Base-by-base conservation (phyloP, 208 protist genomes). In the Trypanosoma congolense region DNA sequence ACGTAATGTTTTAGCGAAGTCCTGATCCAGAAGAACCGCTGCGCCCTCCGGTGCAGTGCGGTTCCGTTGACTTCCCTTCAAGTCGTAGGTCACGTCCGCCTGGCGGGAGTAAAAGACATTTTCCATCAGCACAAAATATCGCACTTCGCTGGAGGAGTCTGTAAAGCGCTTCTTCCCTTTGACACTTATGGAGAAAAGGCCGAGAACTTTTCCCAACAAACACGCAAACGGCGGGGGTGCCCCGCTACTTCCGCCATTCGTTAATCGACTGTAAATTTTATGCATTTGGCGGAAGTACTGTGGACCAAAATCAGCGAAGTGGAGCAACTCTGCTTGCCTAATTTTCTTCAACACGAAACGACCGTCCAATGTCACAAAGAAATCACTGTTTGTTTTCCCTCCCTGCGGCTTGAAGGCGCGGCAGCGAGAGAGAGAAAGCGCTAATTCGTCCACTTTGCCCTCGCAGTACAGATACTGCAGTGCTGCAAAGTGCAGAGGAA, bases 31-130 rank as follows among this genome's bases (percentile, higher is more conserved):
- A 33, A 69, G 68, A 29, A 93, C 86, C 4, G 53, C 46, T 25
- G 78, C 70, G 1, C 70, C 72, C n/a, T 70, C 61, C 25, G 69
- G 61, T 10, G 79, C 76, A 0, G 65, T 75, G 35, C 86, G 81
- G 61, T 90, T 93, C 50, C 81, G 73, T 53, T 90, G 86, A 36
- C 86, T 93, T 2, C 87, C 87, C 53, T 93, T 93, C 16, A 93
- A 64, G 31, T 93, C 87, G 56, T 83, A 93, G 2, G 56, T 49
- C 10, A 71, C 21, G 18, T 62, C 46, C 1, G 59, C 47, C 5
- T 43, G 51, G 36, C 61, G 50, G 14, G 52, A 44, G 26, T 46
- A 67, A 31, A 67, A 67, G 9, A 89, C 48, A 50, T 90, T 86
- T 54, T 89, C 79, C 51, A 79, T 79, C 16, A 90, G 58, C 55